phyloP scores from a whole-genome alignment of 2,329 filamentous ascomycete species.

The Botryotinia globosa region DNA sequence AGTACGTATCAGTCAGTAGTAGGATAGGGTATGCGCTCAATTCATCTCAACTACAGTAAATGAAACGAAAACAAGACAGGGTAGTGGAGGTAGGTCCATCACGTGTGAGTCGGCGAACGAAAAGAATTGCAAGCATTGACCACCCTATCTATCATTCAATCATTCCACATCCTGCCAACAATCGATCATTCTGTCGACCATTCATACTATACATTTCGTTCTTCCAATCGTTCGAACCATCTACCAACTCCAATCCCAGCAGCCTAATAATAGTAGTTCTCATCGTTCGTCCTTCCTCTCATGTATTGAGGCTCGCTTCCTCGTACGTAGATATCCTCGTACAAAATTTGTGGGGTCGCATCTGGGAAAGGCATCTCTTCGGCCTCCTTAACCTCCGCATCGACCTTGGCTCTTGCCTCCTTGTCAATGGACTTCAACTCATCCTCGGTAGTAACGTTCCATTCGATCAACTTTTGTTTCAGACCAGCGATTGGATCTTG shows the following conservation, averaged over 20 bases:
- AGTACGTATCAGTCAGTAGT: background rate
- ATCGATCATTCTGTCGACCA: background rate
- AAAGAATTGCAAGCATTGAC: background rate
- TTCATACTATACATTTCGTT: constrained; percentile 10
- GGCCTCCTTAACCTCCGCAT: constrained; percentile 83
- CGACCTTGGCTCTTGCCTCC: constrained; percentile 80
- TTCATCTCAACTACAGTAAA: constrained; percentile 15
- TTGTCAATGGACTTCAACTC: constrained; percentile 97
- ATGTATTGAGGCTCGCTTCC: constrained; percentile 86
- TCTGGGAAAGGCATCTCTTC: constrained; percentile 86
- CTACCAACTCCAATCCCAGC: background rate
- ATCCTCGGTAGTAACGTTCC: constrained; percentile 86
- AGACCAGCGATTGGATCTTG: constrained; percentile 97
- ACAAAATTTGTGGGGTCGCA: constrained; percentile 76
- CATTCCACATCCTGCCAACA: constrained; percentile 8
- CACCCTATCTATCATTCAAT: constrained; percentile 13
- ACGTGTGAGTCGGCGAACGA: background rate
- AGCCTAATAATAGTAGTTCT: constrained; percentile 70
- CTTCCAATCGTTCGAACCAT: background rate
- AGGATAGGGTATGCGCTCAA: constrained; percentile 11
- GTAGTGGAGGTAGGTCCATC: background rate
- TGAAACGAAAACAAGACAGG: background rate
- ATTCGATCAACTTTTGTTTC: constrained; percentile 97
- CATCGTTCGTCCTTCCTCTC: constrained; percentile 82
- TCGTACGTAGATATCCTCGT: constrained; percentile 91